Conservation (phyloP, 2,329 filamentous ascomycete genomes). For the Cordyceps militaris region DNA sequence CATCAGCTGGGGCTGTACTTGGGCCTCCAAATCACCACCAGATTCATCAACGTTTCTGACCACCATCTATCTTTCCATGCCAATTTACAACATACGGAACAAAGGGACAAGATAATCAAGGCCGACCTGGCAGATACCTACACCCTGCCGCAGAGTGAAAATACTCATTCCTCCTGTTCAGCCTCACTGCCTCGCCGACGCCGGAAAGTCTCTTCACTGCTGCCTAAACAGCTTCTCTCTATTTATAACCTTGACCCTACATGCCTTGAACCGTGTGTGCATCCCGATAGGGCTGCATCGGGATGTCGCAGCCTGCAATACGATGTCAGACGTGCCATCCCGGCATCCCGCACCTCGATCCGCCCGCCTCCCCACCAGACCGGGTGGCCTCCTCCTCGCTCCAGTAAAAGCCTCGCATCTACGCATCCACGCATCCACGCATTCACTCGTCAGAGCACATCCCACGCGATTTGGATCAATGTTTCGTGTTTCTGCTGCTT, state of each 20-base stretch:
- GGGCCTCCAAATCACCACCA: neutral
- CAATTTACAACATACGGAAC: too few relatives aligned
- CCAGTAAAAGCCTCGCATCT: neutral
- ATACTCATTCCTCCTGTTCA: too few relatives aligned
- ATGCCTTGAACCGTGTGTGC: too few relatives aligned
- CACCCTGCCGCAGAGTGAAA: too few relatives aligned
- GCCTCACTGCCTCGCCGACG: slow-evolving; percentile 2
- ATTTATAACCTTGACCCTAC: neutral
- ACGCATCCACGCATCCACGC: neutral
- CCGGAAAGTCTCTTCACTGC: neutral
- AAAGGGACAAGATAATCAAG: too few relatives aligned
- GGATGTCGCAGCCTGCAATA: slow-evolving; percentile 8
- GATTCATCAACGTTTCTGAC: too few relatives aligned
- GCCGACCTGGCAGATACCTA: too few relatives aligned
- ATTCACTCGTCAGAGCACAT: neutral
- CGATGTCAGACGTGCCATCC: neutral
- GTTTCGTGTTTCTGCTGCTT: slow-evolving; percentile 13
- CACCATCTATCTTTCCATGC: too few relatives aligned
- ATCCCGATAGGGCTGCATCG: neutral
- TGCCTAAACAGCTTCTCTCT: neutral
- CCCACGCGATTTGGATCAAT: slow-evolving; percentile 13
- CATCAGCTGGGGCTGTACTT: too few relatives aligned
- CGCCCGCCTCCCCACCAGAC: neutral
- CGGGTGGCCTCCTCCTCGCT: neutral
- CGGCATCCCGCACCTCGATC: neutral